Percentiles rank a stretch among this genome's conserved stretches.
Evolutionary conservation across 1,284 basidiomycete genomes (phyloP).

Genomic region (Sphagnurus paluster): DNA sequence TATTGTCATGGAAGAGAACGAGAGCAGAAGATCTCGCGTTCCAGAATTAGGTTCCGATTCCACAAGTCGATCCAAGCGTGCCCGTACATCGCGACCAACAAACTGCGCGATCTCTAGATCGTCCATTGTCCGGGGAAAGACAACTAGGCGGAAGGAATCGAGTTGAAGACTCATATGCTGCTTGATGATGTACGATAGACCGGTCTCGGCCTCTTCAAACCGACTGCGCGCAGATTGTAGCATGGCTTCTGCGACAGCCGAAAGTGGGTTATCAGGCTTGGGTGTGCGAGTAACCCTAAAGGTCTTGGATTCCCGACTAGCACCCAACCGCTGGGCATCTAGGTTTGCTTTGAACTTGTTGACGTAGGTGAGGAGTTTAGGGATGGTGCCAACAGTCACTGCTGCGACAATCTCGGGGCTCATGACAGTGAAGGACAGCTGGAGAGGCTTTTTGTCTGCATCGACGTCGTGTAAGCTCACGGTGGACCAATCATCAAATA

Average conservation of each 20-base stretch:
- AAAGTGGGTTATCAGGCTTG: slow-evolving; percentile 74
- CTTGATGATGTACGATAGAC: slow-evolving; percentile 58
- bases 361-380: slow-evolving; percentile 69
- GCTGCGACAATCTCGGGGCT: slow-evolving; percentile 73
- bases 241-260: slow-evolving; percentile 83
- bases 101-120: slow-evolving; percentile 76
- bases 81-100: slow-evolving; percentile 62
- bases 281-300: slow-evolving; percentile 67
- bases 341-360: slow-evolving; percentile 75
- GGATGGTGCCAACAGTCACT: slow-evolving; percentile 73
- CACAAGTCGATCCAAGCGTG: slow-evolving; percentile 63
- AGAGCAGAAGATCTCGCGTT: slow-evolving; percentile 63
- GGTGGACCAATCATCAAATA: slow-evolving; percentile 87
- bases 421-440: slow-evolving; percentile 74
- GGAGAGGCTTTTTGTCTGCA: slow-evolving; percentile 58
- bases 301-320: slow-evolving; percentile 69
- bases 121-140: slow-evolving; percentile 74
- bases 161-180: slow-evolving; percentile 75
- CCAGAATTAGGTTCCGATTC: slow-evolving; percentile 47
- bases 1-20: slow-evolving; percentile 73
- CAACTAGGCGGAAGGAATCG: slow-evolving; percentile 59
- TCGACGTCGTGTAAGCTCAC: slow-evolving; percentile 40
- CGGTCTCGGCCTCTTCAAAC: slow-evolving; percentile 62
- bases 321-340: slow-evolving; percentile 70
- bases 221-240: slow-evolving; percentile 69